Base-by-base conservation (phyloP, 78 protist genomes). In the Planoprotostelium fungivorum region DNA sequence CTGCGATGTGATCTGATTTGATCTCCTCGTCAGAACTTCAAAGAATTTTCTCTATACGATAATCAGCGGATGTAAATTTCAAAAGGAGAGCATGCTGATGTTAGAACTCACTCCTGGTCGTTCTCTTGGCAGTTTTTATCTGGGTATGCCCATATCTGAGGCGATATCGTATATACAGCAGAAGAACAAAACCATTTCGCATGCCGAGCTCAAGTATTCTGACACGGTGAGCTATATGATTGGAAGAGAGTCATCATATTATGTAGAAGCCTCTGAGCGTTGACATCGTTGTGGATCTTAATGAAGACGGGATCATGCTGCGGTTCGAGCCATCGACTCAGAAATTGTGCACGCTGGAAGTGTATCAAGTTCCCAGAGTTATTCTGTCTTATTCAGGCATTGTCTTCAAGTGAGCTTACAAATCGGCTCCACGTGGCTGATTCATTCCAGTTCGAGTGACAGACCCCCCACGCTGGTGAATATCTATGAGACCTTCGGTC, bases 281-380 rank as follows among this genome's bases (percentile, higher is more conserved):
- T 28, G 95, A 93, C 89, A 84, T 90, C 29, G 93, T 93, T 51
- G 39, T 93, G n/a, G 91, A 90, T 37, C 87, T 93, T 29, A 84
- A 88, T 1, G 88, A 93, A 83, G 91, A 93, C 84, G 95, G 95
- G 35, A 87, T 93, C 16, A 63, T 93, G 37, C 89, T 93, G 38
- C n/a, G 92, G 29, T 93, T 93, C 84, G 93, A 87, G 87, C 91
- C 92, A n/a, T 86, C 84, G 29, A 88, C 95, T 35, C 95, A 93
- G 63, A 38, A 90, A 89, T 51, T 89, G 34, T 73, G 89, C 83
- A 90, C 86, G 34, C 86, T 88, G 28, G 94, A 92, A 36, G 89
- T 88, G 63, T 91, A 88, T 88, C 92, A 92, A 87, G 90, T 88
- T 36, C 85, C 90, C 38, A 92, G 84, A 73, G 38, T 92, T 29